Base-by-base conservation (phyloP, 2,329 filamentous ascomycete genomes). In the Diaporthe sp. region DNA sequence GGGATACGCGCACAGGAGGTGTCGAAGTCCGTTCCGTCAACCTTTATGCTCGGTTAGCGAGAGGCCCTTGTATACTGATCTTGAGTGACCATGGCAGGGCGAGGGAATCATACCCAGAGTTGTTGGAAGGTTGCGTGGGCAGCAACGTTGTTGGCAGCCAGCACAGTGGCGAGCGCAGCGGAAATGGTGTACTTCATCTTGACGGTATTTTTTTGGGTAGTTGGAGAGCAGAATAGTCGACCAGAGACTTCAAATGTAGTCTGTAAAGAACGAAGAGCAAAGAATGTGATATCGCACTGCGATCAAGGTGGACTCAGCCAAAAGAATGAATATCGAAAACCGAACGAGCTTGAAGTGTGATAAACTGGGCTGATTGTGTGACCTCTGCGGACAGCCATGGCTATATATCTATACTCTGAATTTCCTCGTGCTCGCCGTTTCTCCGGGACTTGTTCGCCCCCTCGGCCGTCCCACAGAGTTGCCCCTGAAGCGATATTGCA, bases 111-210 rank as follows among this genome's bases (percentile, higher is more conserved):
- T 68, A 68, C 65, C 87, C 86, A 89, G 44, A 88, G 81, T 22
- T 88, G 81, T 77, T 90, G 88, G 82, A 89, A 89, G 42, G 85
- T 87, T 57, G 88, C 87, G 77, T 90, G 89, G 65, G 83, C 84
- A 67, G 84, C 79, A n/a, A 83, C 87, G n/a, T 53, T 68, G 13
- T 68, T 68, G 6, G 65, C 65, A 49, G 65, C 65, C 46, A 68
- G 65, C 42, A 34, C 65, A 39, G 46, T 39, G 31, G 65, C 65
- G 22, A 68, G 46, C 65, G 65, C 65, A 10, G 65, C 65, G 34
- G 65, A 53, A 34, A 68, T 39, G 7, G 65, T 39, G 46, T 53
- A 68, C 65, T 68, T 68, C 65, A 68, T 68, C 46, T 25, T 68
- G 65, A 42, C 65, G 46, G 46, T 68, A 53, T 53, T 53, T 53